These are phyloP conservation scores for Solanum ossicruentum DNA, from an alignment of 257 asterid species.

Conservation along the genomic window DNA sequence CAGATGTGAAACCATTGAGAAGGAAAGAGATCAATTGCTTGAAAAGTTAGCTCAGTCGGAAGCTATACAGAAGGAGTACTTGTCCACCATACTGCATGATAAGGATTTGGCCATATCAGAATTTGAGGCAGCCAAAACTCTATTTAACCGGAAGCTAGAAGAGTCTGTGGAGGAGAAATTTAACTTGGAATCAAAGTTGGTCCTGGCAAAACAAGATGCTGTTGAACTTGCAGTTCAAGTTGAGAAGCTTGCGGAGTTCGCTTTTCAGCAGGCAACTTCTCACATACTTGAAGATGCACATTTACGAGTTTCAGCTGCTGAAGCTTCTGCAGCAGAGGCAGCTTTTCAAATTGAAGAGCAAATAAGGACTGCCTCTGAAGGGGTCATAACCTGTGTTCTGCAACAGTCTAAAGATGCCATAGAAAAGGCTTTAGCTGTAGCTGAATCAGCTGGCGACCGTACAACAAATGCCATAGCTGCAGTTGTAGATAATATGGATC, in stretches of 20 bases:
- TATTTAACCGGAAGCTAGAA: slow-evolving; percentile 21
- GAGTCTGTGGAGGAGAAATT: slow-evolving; percentile 23
- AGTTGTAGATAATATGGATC: slow-evolving; percentile 14
- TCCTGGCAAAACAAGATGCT: slow-evolving; percentile 31
- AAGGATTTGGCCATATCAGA: slow-evolving; percentile 23
- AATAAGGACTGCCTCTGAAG: slow-evolving; percentile 22
- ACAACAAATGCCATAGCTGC: slow-evolving; percentile 15
- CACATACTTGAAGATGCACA: slow-evolving; percentile 33
- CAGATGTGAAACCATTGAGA: slow-evolving; percentile 14
- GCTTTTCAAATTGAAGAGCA: slow-evolving; percentile 26
- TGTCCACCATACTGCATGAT: slow-evolving; percentile 14
- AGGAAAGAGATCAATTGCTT: slow-evolving; percentile 18
- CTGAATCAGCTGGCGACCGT: slow-evolving; percentile 24
- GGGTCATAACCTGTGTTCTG: slow-evolving; percentile 13
- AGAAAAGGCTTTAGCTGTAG: slow-evolving; percentile 29
- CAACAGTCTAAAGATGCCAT: slow-evolving; percentile 26
- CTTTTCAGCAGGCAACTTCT: slow-evolving; percentile 33
- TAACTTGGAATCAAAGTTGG: slow-evolving; percentile 24
- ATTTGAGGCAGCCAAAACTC: slow-evolving; percentile 23
- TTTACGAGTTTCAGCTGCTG: slow-evolving; percentile 26
- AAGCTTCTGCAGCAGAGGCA: slow-evolving; percentile 26
- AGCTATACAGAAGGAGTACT: slow-evolving; percentile 22
- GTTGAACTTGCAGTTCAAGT: slow-evolving; percentile 37
- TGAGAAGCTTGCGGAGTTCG: slow-evolving; percentile 26
- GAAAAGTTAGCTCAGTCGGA: slow-evolving; percentile 20